Evolutionary conservation across 208 protist genomes (phyloP).

Genomic region (Wallacemonas sp.): DNA sequence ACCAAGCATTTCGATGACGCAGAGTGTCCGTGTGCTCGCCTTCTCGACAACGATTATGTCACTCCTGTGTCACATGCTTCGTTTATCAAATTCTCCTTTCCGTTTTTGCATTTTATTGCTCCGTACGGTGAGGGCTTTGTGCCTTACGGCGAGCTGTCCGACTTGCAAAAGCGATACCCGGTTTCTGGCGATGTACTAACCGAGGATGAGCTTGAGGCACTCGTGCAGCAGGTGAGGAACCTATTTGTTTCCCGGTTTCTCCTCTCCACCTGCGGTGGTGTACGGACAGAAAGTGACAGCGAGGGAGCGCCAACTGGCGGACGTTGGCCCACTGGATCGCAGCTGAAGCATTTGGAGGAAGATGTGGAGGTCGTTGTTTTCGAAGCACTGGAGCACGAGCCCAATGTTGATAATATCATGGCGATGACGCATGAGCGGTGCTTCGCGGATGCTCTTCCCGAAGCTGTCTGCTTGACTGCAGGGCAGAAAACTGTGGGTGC

Average conservation of each 20-base stretch:
- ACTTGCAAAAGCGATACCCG: conserved; percentile 18
- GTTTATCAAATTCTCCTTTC: conserved; percentile 56
- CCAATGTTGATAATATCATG: background rate
- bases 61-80: background rate
- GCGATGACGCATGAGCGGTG: background rate
- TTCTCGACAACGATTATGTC: background rate
- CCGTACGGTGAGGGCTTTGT: conserved; percentile 76
- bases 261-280: conserved; percentile 19
- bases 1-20: conserved; percentile 42
- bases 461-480: conserved; percentile 2
- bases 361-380: conserved; percentile 61
- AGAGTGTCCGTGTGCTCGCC: background rate
- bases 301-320: conserved; percentile 13
- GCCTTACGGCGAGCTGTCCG: conserved; percentile 34
- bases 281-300: conserved; percentile 15
- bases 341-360: conserved; percentile 32
- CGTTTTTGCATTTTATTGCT: conserved; percentile 68
- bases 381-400: conserved; percentile 32
- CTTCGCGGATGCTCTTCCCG: background rate
- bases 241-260: conserved; percentile 61
- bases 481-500: conserved; percentile 28
- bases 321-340: conserved; percentile 27
- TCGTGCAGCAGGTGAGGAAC: conserved; percentile 21
- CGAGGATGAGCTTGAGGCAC: conserved; percentile 19
- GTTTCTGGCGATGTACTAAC: conserved; percentile 20